Conservation (phyloP, 2,329 filamentous ascomycete genomes). For the Chaetomiaceae sp. region DNA sequence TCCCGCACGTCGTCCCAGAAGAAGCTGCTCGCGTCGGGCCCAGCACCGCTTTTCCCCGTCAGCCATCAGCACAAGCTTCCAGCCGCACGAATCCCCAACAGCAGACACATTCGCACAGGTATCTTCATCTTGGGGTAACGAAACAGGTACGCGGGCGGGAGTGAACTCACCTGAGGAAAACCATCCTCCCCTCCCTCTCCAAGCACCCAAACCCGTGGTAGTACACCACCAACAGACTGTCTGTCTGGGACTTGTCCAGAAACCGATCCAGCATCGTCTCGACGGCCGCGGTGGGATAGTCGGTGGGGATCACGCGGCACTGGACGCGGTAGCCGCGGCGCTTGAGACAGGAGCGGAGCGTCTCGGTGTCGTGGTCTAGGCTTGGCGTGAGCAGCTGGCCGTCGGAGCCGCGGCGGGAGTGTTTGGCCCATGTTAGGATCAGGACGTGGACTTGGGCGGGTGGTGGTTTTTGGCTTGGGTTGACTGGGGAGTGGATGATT, state of each 20-base stretch:
- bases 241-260: slow-evolving; percentile 1
- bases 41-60: background rate
- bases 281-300: slow-evolving; percentile 22
- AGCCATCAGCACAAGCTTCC: background rate
- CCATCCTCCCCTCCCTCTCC: slow-evolving; percentile 21
- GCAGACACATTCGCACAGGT: too few relatives aligned
- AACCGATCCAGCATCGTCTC: slow-evolving; percentile 22
- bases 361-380: slow-evolving; percentile 10
- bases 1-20: slow-evolving; percentile 26
- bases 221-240: slow-evolving; percentile 20
- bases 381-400: background rate
- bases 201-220: slow-evolving; percentile 21
- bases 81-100: too few relatives aligned
- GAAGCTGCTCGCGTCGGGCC: slow-evolving; percentile 9
- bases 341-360: slow-evolving; percentile 20
- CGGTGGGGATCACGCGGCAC: slow-evolving; percentile 18
- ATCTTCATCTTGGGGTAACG: too few relatives aligned
- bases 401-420: background rate
- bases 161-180: slow-evolving; percentile 22
- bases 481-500: background rate
- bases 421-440: slow-evolving; percentile 21
- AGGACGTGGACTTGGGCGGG: slow-evolving; percentile 20
- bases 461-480: background rate
- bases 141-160: too few relatives aligned
- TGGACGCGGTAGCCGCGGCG: slow-evolving; percentile 22